phyloP scores from a whole-genome alignment of 2,329 filamentous ascomycete genomes.

The Aspergillus fumigatus region DNA sequence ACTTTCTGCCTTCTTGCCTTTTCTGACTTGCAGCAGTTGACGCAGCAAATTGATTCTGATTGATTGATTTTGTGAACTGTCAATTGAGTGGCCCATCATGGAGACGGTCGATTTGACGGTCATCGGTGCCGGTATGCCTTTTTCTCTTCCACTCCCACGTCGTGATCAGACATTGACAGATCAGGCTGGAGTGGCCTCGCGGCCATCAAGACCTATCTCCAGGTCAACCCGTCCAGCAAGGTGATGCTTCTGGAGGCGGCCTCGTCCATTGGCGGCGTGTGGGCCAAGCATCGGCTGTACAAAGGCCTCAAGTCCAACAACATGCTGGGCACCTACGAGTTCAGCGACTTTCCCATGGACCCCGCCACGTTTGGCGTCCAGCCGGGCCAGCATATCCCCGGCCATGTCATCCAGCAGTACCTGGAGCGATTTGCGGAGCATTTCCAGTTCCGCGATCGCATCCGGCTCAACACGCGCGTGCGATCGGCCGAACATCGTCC shows the following conservation, averaged over 20 bases:
- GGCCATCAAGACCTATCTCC: conserved; percentile 57
- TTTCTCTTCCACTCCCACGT: too few species aligned
- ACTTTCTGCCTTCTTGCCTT: neutral
- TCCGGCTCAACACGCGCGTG: conserved; percentile 51
- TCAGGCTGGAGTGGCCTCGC: conserved; percentile 53
- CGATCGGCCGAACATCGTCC: conserved; percentile 42
- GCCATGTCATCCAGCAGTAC: conserved; percentile 53
- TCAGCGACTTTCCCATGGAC: conserved; percentile 68
- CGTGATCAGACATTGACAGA: too few species aligned
- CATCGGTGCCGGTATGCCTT: conserved; percentile 23
- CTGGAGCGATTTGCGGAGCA: conserved; percentile 52
- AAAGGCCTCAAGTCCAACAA: conserved; percentile 70
- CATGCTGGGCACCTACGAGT: conserved; percentile 68
- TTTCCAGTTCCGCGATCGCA: conserved; percentile 46
- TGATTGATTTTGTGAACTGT: neutral
- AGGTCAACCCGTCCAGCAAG: conserved; percentile 54
- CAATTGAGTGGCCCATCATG: conserved; percentile 12
- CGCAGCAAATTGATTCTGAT: neutral
- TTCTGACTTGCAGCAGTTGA: neutral
- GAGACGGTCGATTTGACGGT: conserved; percentile 27
- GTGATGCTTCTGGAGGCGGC: conserved; percentile 57
- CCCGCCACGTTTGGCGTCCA: conserved; percentile 47
- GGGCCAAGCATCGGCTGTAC: conserved; percentile 63
- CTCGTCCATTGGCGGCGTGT: conserved; percentile 61
- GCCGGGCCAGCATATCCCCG: conserved; percentile 56